phyloP scores from a whole-genome alignment of 768 basidiomycete species.

The Trametes maxima region DNA sequence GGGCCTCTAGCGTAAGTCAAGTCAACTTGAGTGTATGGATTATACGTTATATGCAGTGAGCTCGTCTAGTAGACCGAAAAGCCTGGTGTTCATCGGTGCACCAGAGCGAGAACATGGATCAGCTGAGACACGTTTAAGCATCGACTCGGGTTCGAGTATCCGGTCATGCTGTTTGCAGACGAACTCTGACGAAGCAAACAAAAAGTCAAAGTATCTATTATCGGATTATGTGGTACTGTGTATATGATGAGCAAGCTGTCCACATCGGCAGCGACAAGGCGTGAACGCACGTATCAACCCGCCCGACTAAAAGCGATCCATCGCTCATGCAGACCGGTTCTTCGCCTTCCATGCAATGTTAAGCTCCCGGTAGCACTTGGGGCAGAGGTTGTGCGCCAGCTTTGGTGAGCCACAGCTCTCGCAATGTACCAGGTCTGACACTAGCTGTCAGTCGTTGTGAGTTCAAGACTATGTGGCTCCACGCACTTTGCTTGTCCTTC shows the following conservation, averaged over 20 bases:
- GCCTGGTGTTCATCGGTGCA: too few species aligned
- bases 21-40: too few species aligned
- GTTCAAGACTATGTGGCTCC: background rate
- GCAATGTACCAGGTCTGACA: conserved; percentile 84
- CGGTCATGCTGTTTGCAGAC: background rate
- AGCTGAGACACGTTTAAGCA: too few species aligned
- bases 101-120: too few species aligned
- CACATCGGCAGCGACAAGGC: background rate
- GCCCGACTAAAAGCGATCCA: background rate
- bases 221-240: background rate
- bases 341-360: conserved; percentile 63
- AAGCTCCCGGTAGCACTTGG: conserved; percentile 74
- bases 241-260: background rate
- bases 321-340: conserved; percentile 2
- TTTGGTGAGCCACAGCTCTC: conserved; percentile 89
- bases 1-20: too few species aligned
- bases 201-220: background rate
- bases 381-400: conserved; percentile 86
- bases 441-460: conserved; percentile 8
- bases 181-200: too few species aligned
- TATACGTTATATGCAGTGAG: too few species aligned
- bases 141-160: too few species aligned
- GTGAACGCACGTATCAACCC: conserved; percentile 3
- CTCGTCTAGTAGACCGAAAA: too few species aligned
- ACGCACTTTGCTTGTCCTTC: conserved; percentile 89